Evolutionary conservation across 768 basidiomycete genomes (phyloP).

Genomic region (Pisolithus tinctorius): DNA sequence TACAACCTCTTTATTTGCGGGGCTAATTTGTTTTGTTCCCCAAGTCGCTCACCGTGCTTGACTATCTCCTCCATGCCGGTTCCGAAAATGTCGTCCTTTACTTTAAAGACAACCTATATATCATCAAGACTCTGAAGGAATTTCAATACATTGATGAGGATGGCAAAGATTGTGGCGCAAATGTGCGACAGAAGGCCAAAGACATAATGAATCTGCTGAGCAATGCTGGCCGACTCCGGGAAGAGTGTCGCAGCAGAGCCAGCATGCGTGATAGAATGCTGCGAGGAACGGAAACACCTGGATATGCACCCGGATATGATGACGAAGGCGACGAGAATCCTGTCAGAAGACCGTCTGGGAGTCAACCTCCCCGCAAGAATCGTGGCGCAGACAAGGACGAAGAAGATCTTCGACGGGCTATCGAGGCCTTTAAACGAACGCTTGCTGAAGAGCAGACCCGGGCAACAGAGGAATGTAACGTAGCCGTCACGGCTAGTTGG

Average conservation of each 20-base stretch:
- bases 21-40: slow-evolving; percentile 6
- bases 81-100: slow-evolving; percentile 98
- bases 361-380: slow-evolving; percentile 14
- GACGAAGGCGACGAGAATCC: slow-evolving; percentile 11
- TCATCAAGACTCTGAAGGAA: slow-evolving; percentile 98
- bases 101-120: slow-evolving; percentile 94
- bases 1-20: background rate
- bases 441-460: slow-evolving; percentile 62
- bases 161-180: slow-evolving; percentile 97
- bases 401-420: slow-evolving; percentile 78
- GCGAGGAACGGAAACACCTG: slow-evolving; percentile 47
- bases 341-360: slow-evolving; percentile 1
- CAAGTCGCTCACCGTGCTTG: slow-evolving; percentile 86
- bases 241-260: slow-evolving; percentile 78
- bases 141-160: slow-evolving; percentile 96
- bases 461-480: slow-evolving; percentile 51
- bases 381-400: slow-evolving; percentile 48
- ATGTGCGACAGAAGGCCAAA: slow-evolving; percentile 95
- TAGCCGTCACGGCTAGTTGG: no score
- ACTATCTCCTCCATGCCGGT: slow-evolving; percentile 93
- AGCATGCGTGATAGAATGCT: slow-evolving; percentile 95
- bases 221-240: slow-evolving; percentile 78
- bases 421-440: slow-evolving; percentile 81
- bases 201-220: slow-evolving; percentile 92
- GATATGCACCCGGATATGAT: slow-evolving; percentile 32